phyloP scores from a whole-genome alignment of 768 basidiomycete genomes.

The Mycena capillaripes region DNA sequence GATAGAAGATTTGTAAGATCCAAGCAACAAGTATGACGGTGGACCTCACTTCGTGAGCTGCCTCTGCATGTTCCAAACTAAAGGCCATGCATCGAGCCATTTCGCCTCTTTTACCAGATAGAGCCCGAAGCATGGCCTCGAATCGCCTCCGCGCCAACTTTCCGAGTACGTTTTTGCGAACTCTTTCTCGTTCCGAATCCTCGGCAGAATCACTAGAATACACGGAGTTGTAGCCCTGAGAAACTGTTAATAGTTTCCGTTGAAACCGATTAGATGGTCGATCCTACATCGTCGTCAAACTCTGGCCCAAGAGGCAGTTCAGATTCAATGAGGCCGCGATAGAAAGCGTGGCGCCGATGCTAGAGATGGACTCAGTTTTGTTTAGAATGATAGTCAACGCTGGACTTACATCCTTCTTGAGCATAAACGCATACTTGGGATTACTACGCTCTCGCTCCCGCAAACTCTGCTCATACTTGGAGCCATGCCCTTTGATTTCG shows the following conservation, averaged over 20 bases:
- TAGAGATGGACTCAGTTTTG: slow-evolving; percentile 42
- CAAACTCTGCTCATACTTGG: slow-evolving; percentile 81
- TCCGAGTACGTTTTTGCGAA: slow-evolving; percentile 83
- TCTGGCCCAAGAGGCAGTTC: slow-evolving; percentile 69
- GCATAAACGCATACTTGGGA: slow-evolving; percentile 86
- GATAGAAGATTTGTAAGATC: background rate
- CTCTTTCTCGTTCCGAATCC: slow-evolving; percentile 90
- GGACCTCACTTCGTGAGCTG: slow-evolving; percentile 85
- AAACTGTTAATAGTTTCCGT: slow-evolving; percentile 8
- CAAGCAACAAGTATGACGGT: background rate
- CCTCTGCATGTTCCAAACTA: slow-evolving; percentile 95
- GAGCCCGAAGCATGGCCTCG: slow-evolving; percentile 89
- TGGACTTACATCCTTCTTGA: slow-evolving; percentile 64
- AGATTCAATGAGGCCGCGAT: slow-evolving; percentile 76
- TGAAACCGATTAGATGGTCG: background rate
- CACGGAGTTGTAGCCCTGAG: slow-evolving; percentile 86
- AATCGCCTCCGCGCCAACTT: slow-evolving; percentile 86
- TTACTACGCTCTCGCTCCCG: slow-evolving; percentile 85
- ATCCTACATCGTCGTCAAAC: slow-evolving; percentile 83
- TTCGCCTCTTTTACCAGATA: slow-evolving; percentile 90
- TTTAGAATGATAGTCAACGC: slow-evolving; percentile 7
- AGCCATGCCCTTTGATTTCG: slow-evolving; percentile 86
- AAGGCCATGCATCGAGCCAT: slow-evolving; percentile 98
- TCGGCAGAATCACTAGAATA: slow-evolving; percentile 96
- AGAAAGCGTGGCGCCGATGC: slow-evolving; percentile 82